Evolutionary conservation across 139 green algal species (phyloP).

Genomic region (Volvox africanus): DNA sequence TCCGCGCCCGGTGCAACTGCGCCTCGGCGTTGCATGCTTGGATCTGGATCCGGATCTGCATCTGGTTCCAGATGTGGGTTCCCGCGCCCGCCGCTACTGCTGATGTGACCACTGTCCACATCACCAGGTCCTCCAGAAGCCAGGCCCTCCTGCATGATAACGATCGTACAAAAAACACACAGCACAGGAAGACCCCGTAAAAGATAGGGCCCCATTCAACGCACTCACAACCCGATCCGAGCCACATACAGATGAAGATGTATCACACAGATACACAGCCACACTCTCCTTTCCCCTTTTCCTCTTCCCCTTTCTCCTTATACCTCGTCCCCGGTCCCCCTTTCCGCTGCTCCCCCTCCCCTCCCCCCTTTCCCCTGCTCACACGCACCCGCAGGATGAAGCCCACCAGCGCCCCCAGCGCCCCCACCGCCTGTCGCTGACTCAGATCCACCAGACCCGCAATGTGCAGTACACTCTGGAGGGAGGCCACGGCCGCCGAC

Average conservation of each 20-base stretch:
- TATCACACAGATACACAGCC: too few species aligned
- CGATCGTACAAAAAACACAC: neutral
- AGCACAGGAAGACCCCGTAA: neutral
- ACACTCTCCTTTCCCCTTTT: too few species aligned
- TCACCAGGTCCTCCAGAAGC: too few species aligned
- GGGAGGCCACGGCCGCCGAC: neutral
- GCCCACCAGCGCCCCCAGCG: constrained; percentile 70
- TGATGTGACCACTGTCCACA: too few species aligned
- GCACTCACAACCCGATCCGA: too few species aligned
- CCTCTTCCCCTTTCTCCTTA: too few species aligned
- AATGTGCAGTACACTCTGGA: constrained; percentile 29
- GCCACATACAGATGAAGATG: too few species aligned
- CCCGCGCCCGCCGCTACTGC: neutral
- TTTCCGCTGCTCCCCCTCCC: too few species aligned
- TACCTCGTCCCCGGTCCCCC: too few species aligned
- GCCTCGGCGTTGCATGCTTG: neutral
- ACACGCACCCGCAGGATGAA: constrained; percentile 55
- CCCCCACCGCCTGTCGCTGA: constrained; percentile 45
- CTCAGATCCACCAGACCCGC: constrained; percentile 4
- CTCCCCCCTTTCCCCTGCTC: too few species aligned
- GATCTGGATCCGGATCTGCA: neutral
- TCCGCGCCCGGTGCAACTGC: neutral
- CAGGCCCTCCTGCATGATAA: neutral
- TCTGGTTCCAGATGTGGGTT: neutral
- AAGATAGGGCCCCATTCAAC: too few species aligned